A percentile compares a stretch with the other conserved stretches of the same genome.
Conservation (phyloP, 2,329 filamentous ascomycete genomes). For the Acarospora socialis region DNA sequence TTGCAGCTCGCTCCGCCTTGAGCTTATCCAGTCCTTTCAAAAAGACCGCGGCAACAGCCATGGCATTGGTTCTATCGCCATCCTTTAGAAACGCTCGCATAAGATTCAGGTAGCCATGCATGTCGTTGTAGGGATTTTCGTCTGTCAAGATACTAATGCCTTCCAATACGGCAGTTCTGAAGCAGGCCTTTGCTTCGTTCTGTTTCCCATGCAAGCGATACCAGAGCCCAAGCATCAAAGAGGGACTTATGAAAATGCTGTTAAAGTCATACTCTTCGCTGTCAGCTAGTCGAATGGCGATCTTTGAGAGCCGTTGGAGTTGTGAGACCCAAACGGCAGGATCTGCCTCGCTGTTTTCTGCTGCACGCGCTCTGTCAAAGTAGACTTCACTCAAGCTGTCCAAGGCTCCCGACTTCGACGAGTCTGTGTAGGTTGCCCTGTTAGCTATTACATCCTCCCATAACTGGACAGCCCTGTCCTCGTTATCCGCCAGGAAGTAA, state of each 20-base stretch:
- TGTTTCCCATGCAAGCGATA: constrained; percentile 3
- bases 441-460: no score
- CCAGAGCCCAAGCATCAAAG: constrained; percentile 1
- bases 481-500: no score
- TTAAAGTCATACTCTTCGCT: no score
- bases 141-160: constrained; percentile 4
- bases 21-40: neutral
- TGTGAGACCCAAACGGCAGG: neutral
- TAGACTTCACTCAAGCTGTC: constrained; percentile 1
- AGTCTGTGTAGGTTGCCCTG: no score
- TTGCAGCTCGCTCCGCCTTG: no score
- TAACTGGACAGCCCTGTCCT: no score
- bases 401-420: no score
- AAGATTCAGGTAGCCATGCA: neutral
- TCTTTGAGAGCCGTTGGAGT: no score
- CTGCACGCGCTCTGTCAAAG: constrained; percentile 1
- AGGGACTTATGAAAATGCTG: no score
- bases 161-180: neutral
- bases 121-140: constrained; percentile 4
- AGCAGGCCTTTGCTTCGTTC: constrained; percentile 2
- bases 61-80: constrained; percentile 1
- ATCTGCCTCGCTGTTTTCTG: neutral
- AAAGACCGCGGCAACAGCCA: neutral
- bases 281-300: no score
- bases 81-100: neutral